phyloP scores from a whole-genome alignment of 2,329 filamentous ascomycete genomes.

The Orbilia quercus region DNA sequence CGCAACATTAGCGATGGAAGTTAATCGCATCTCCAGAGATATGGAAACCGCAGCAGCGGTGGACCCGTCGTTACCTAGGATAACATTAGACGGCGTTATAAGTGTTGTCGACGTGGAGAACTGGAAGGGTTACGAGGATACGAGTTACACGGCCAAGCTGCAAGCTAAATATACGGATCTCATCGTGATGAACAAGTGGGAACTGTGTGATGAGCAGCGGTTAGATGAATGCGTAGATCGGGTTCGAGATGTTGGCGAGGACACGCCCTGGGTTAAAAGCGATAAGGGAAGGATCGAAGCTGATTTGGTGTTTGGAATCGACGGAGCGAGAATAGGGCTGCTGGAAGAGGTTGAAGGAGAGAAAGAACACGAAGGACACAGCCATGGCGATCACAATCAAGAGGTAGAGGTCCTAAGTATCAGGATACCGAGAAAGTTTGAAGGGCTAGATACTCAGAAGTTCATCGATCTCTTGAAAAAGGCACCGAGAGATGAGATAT shows the following conservation, averaged over 20 bases:
- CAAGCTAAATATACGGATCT: slow-evolving; percentile 91
- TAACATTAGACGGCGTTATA: slow-evolving; percentile 85
- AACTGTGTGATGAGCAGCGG: slow-evolving; percentile 76
- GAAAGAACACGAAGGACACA: slow-evolving; percentile 55
- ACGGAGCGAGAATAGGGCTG: slow-evolving; percentile 75
- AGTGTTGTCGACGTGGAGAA: slow-evolving; percentile 95
- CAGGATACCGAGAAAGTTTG: slow-evolving; percentile 56
- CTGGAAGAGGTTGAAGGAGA: slow-evolving; percentile 65
- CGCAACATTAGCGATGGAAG: slow-evolving; percentile 88
- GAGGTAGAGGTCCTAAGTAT: slow-evolving; percentile 60
- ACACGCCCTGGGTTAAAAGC: slow-evolving; percentile 84
- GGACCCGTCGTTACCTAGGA: slow-evolving; percentile 65
- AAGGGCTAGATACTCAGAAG: slow-evolving; percentile 67
- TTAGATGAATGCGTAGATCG: slow-evolving; percentile 75
- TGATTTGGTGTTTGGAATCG: slow-evolving; percentile 85
- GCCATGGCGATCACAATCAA: slow-evolving; percentile 58
- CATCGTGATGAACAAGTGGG: slow-evolving; percentile 94
- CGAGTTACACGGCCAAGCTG: slow-evolving; percentile 85
- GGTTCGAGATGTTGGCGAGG: slow-evolving; percentile 74
- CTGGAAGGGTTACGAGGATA: slow-evolving; percentile 92
- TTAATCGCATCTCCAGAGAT: slow-evolving; percentile 80
- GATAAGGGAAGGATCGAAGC: slow-evolving; percentile 80
- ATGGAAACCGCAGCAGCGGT: slow-evolving; percentile 65
- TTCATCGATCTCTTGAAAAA: slow-evolving; percentile 75
- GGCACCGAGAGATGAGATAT: slow-evolving; percentile 91